Evolutionary conservation across 2,329 filamentous ascomycete genomes (phyloP).

Genomic region (Ustulina deusta): DNA sequence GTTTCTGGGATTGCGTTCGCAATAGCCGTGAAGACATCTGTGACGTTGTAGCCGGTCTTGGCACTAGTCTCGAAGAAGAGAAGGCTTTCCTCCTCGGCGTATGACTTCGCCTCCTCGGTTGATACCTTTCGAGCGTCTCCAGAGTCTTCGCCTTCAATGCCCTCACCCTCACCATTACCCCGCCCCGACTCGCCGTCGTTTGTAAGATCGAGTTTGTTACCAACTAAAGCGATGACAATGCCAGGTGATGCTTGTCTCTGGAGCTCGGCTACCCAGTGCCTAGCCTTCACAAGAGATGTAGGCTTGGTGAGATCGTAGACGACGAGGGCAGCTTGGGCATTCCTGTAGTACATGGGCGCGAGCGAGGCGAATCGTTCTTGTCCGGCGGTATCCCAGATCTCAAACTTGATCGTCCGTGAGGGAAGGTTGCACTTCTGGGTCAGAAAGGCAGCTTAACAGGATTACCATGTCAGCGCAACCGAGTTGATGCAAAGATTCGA

Average conservation of each 20-base stretch:
- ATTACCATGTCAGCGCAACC: conserved; percentile 32
- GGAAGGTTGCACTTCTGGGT: conserved; percentile 99
- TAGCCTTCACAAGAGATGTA: conserved; percentile 93
- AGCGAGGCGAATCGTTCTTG: conserved; percentile 97
- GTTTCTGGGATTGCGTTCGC: conserved; percentile 98
- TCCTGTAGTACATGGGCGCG: conserved; percentile 99
- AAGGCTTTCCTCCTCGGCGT: conserved; percentile 93
- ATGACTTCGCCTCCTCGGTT: conserved; percentile 90
- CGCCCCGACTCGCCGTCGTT: conserved; percentile 64
- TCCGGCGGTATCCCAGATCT: conserved; percentile 98
- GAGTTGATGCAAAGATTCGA: conserved; percentile 23
- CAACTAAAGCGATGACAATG: conserved; percentile 96
- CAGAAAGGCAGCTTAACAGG: conserved; percentile 85
- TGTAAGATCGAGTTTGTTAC: conserved; percentile 95
- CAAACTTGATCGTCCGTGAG: conserved; percentile 89
- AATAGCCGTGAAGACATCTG: conserved; percentile 97
- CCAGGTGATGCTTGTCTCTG: conserved; percentile 95
- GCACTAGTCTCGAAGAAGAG: conserved; percentile 98
- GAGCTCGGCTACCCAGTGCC: conserved; percentile 98
- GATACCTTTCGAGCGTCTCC: conserved; percentile 88
- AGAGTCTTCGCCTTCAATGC: conserved; percentile 65
- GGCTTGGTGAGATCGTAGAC: conserved; percentile 99
- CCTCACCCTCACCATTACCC: conserved; percentile 59
- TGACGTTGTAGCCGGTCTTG: conserved; percentile 94
- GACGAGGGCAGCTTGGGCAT: conserved; percentile 95